These are phyloP conservation scores for Metschnikowia chrysomelidarum DNA, from an alignment of 805 yeast genomes.

Conservation along the genomic window DNA sequence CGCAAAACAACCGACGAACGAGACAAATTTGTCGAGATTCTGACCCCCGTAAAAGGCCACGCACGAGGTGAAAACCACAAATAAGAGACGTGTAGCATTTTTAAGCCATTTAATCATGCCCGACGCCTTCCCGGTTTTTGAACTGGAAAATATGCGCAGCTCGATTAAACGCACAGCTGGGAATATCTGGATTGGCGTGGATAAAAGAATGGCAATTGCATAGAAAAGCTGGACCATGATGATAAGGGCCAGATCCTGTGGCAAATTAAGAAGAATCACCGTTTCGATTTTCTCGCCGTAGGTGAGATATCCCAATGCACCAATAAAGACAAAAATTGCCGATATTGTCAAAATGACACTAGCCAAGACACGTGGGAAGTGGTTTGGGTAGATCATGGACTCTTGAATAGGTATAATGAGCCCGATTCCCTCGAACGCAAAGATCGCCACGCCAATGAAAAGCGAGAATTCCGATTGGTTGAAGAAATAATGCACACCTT, in stretches of 20 bases:
- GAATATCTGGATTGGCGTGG: constrained; percentile 78
- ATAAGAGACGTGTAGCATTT: constrained; percentile 52
- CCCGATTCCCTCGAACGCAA: constrained; percentile 88
- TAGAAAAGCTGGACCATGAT: constrained; percentile 68
- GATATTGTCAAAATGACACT: constrained; percentile 65
- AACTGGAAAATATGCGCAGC: constrained; percentile 47
- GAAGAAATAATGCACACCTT: constrained; percentile 48
- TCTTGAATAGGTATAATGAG: constrained; percentile 79
- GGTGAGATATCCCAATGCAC: constrained; percentile 66
- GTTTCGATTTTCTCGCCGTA: constrained; percentile 65
- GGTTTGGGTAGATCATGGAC: constrained; percentile 73
- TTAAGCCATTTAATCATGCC: constrained; percentile 61
- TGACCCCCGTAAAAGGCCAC: constrained; percentile 68
- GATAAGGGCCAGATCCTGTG: constrained; percentile 62
- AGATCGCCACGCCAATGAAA: constrained; percentile 80
- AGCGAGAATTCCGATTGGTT: constrained; percentile 62
- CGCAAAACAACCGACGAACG: constrained; percentile 81
- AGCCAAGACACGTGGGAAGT: constrained; percentile 64
- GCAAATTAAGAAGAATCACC: constrained; percentile 68
- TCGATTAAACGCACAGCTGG: constrained; percentile 78
- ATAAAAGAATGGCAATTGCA: constrained; percentile 68
- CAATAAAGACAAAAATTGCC: constrained; percentile 58
- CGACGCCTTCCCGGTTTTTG: constrained; percentile 56
- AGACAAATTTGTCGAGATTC: constrained; percentile 69
- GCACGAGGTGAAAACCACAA: constrained; percentile 53